These are phyloP conservation scores for Monoraphidium neglectum DNA, from an alignment of 139 green algal genomes.

Conservation along the genomic window DNA sequence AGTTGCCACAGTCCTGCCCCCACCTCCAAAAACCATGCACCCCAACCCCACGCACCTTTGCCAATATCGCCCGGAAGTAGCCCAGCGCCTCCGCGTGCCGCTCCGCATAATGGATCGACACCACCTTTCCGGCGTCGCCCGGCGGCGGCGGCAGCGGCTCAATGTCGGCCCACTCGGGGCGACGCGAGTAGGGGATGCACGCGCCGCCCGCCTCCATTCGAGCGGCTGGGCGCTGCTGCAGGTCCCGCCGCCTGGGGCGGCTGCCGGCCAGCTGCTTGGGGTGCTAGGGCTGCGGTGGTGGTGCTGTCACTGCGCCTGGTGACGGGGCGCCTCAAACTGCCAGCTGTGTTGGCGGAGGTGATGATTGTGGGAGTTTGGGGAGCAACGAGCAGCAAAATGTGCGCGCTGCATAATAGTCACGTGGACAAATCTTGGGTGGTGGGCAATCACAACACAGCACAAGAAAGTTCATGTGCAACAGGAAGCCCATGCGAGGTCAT, in stretches of 20 bases:
- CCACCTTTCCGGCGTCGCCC: conserved; percentile 35
- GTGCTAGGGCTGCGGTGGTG: background rate
- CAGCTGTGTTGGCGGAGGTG: conserved; percentile 48
- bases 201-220: background rate
- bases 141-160: conserved; percentile 12
- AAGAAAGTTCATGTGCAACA: no score
- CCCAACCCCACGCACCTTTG: conserved; percentile 4
- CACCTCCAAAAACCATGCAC: no score
- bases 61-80: conserved; percentile 53
- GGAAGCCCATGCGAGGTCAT: no score
- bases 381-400: no score
- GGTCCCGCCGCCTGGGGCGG: background rate
- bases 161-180: conserved; percentile 60
- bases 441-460: no score
- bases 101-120: conserved; percentile 53
- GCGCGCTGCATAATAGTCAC: no score
- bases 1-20: no score
- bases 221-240: background rate
- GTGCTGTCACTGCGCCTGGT: conserved; percentile 14
- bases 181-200: conserved; percentile 11
- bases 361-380: no score
- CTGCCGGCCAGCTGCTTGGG: background rate
- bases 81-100: conserved; percentile 53
- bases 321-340: conserved; percentile 66
- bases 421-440: no score